Percentiles rank a stretch among this genome's conserved stretches.
These are phyloP conservation scores for Cyberlindnera bimundalis DNA, from an alignment of 805 yeast genomes.

Conservation along the genomic window DNA sequence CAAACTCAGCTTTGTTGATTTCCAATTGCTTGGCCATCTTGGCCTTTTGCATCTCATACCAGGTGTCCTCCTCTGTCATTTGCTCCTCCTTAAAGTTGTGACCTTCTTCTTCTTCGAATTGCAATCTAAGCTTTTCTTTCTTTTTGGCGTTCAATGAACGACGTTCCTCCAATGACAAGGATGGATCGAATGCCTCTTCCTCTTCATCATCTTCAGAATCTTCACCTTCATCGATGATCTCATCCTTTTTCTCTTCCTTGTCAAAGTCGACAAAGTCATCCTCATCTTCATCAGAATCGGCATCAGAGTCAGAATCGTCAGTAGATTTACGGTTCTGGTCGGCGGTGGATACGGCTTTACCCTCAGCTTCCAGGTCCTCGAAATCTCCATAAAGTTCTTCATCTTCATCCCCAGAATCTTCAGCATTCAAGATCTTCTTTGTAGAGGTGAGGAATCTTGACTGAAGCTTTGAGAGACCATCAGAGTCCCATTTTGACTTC, in stretches of 20 bases:
- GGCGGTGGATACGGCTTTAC: slow-evolving; percentile 16
- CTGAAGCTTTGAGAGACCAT: slow-evolving; percentile 40
- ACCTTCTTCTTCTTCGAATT: slow-evolving; percentile 80
- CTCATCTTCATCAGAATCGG: slow-evolving; percentile 31
- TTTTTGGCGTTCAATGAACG: slow-evolving; percentile 81
- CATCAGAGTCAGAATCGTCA: too few relatives aligned
- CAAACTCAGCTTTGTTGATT: slow-evolving; percentile 79
- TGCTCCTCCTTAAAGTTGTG: slow-evolving; percentile 78
- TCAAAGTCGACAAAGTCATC: slow-evolving; percentile 56
- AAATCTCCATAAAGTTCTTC: slow-evolving; percentile 54
- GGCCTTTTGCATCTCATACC: slow-evolving; percentile 97
- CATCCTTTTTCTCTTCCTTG: slow-evolving; percentile 44
- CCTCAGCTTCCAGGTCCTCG: slow-evolving; percentile 46
- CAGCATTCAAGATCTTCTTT: slow-evolving; percentile 34
- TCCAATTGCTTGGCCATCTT: slow-evolving; percentile 95
- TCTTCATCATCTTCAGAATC: slow-evolving; percentile 38
- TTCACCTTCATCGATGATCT: slow-evolving; percentile 39
- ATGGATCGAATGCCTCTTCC: slow-evolving; percentile 32
- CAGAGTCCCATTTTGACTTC: slow-evolving; percentile 43
- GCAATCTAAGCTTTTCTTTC: slow-evolving; percentile 83
- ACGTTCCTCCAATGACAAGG: slow-evolving; percentile 62
- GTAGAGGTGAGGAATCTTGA: slow-evolving; percentile 55
- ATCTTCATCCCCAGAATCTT: slow-evolving; percentile 36
- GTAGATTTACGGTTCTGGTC: slow-evolving; percentile 11
- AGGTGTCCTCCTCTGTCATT: slow-evolving; percentile 84